Percentiles rank a stretch among this genome's conserved stretches.
These are phyloP conservation scores for Zygosaccharomyces sapae DNA, from an alignment of 1,139 yeast species.

Conservation along the genomic window DNA sequence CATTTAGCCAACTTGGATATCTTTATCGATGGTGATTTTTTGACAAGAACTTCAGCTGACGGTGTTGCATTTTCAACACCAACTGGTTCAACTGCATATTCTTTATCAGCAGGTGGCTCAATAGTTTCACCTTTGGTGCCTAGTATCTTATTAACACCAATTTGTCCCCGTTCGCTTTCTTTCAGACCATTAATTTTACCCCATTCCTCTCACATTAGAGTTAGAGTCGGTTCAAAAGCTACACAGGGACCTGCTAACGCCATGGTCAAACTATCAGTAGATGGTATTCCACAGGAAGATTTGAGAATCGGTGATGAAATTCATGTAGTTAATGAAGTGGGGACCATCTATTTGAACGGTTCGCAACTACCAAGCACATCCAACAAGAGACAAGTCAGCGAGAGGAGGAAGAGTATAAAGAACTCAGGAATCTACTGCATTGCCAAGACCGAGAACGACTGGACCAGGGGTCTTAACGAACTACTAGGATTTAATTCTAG, in stretches of 20 bases:
- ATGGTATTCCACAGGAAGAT: slow-evolving; percentile 71
- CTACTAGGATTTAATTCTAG: slow-evolving; percentile 83
- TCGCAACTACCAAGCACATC: slow-evolving; percentile 38
- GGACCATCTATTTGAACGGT: slow-evolving; percentile 50
- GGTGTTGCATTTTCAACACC: slow-evolving; percentile 85
- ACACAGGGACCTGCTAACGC: slow-evolving; percentile 36
- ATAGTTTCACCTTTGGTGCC: slow-evolving; percentile 87
- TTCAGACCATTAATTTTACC: slow-evolving; percentile 86
- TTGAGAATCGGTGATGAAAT: slow-evolving; percentile 75
- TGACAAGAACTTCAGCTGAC: slow-evolving; percentile 89
- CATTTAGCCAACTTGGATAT: slow-evolving; percentile 80
- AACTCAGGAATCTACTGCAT: slow-evolving; percentile 80
- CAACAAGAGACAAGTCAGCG: slow-evolving; percentile 19
- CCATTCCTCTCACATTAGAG: slow-evolving; percentile 60
- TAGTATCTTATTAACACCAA: slow-evolving; percentile 81
- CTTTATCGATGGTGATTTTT: slow-evolving; percentile 70
- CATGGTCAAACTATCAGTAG: slow-evolving; percentile 61
- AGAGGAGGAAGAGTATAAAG: slow-evolving; percentile 17
- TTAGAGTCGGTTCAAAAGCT: slow-evolving; percentile 48
- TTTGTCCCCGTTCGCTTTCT: slow-evolving; percentile 82
- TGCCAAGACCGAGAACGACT: slow-evolving; percentile 75
- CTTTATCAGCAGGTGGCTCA: slow-evolving; percentile 85
- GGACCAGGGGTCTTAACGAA: slow-evolving; percentile 87
- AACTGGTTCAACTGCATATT: slow-evolving; percentile 93
- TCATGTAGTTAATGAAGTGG: slow-evolving; percentile 59